phyloP scores from a whole-genome alignment of 495 filamentous ascomycete species.

The Chaetomium fimeti region DNA sequence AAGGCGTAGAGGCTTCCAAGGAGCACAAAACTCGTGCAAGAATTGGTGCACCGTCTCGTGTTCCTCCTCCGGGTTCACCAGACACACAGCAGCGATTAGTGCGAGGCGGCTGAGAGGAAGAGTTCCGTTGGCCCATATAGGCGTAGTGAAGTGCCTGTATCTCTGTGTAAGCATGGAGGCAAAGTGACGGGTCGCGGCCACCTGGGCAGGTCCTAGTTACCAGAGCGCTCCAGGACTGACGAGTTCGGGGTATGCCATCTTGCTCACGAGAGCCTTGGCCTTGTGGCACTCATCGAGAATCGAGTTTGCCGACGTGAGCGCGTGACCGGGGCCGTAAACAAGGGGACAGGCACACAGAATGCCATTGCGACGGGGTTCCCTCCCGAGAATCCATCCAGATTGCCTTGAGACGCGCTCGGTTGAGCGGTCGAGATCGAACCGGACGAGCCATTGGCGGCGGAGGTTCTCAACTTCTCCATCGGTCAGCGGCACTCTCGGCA shows the following conservation, averaged over 20 bases:
- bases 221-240: slow-evolving; percentile 3
- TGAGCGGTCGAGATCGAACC: slow-evolving; percentile 3
- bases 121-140: background rate
- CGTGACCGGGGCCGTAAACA: background rate
- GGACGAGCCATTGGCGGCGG: background rate
- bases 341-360: background rate
- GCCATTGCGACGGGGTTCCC: background rate
- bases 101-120: background rate
- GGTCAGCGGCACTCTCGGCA: background rate
- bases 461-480: background rate
- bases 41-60: background rate
- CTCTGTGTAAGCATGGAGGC: background rate
- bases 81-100: background rate
- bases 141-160: background rate
- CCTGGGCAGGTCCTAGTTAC: background rate
- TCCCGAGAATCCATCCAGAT: slow-evolving; percentile 2
- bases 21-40: background rate
- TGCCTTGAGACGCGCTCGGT: background rate
- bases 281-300: background rate
- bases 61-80: background rate
- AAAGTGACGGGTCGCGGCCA: background rate
- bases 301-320: background rate
- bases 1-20: background rate
- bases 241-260: background rate
- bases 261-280: background rate